Evolutionary conservation across 805 yeast genomes (phyloP).

Genomic region (Metschnikowia sp.): DNA sequence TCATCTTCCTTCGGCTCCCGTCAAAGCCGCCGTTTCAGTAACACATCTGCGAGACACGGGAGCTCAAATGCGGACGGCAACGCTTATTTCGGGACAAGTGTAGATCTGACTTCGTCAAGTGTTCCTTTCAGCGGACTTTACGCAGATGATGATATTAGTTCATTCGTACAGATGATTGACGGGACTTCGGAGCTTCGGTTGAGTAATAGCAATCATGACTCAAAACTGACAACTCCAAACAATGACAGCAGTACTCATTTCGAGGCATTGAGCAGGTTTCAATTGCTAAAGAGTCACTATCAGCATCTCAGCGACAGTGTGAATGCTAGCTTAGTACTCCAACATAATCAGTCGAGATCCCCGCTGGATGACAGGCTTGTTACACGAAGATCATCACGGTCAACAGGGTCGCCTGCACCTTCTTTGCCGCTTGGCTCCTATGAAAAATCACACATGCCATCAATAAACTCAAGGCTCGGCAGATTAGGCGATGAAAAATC

Average conservation of each 20-base stretch:
- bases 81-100: conserved; percentile 29
- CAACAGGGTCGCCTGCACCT: conserved; percentile 13
- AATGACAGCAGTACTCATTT: conserved; percentile 24
- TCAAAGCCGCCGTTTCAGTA: conserved; percentile 47
- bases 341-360: conserved; percentile 15
- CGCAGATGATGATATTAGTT: conserved; percentile 59
- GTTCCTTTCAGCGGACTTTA: conserved; percentile 43
- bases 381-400: conserved; percentile 25
- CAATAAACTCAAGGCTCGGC: conserved; percentile 31
- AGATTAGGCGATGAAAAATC: conserved; percentile 12
- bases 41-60: conserved; percentile 19
- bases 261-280: conserved; percentile 51
- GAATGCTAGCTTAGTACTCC: conserved; percentile 45
- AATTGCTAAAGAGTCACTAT: conserved; percentile 49
- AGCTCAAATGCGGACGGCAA: conserved; percentile 21
- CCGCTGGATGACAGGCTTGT: conserved; percentile 20
- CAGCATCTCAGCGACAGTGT: conserved; percentile 55
- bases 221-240: conserved; percentile 14
- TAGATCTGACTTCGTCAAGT: conserved; percentile 34
- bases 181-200: conserved; percentile 52
- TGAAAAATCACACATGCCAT: conserved; percentile 29
- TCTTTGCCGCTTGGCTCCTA: conserved; percentile 23
- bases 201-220: conserved; percentile 18
- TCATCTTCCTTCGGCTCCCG: conserved; percentile 74
- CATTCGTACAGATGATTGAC: conserved; percentile 70